A percentile compares a stretch with the other conserved stretches of the same genome.
Evolutionary conservation across 2,329 filamentous ascomycete genomes (phyloP).

Genomic region (Fonsecaea pugnacius): DNA sequence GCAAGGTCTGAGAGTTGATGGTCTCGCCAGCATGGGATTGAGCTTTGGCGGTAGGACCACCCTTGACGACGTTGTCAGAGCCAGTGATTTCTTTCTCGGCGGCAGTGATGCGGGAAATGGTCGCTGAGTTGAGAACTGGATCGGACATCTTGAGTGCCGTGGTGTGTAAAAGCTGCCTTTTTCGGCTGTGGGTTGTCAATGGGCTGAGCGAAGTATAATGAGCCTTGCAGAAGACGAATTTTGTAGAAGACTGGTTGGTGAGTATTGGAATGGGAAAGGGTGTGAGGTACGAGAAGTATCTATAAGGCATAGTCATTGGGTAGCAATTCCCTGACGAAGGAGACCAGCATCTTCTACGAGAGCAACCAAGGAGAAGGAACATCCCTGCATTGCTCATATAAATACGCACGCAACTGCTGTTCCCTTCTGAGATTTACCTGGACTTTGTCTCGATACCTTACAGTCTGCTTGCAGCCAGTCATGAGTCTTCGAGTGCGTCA

Average conservation of each 20-base stretch:
- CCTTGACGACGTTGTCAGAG: conserved; percentile 41
- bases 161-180: neutral
- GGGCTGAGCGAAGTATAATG: neutral
- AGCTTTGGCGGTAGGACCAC: conserved; percentile 49
- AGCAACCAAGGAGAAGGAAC: neutral
- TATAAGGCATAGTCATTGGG: neutral
- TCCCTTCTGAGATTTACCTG: neutral
- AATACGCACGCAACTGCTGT: neutral
- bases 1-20: conserved; percentile 43
- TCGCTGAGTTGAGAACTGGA: conserved; percentile 30
- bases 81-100: conserved; percentile 48
- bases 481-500: neutral
- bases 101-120: conserved; percentile 47
- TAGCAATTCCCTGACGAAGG: neutral
- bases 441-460: neutral
- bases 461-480: neutral
- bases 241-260: neutral
- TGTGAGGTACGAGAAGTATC: neutral
- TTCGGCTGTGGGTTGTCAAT: neutral
- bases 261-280: neutral
- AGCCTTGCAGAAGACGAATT: neutral
- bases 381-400: neutral
- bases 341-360: neutral
- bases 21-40: conserved; percentile 45
- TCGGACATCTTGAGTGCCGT: conserved; percentile 5